Percentiles rank a stretch among this genome's conserved stretches.
Conservation (phyloP, 192 early-diverging fungal genomes). For the Coemansia sp. region DNA sequence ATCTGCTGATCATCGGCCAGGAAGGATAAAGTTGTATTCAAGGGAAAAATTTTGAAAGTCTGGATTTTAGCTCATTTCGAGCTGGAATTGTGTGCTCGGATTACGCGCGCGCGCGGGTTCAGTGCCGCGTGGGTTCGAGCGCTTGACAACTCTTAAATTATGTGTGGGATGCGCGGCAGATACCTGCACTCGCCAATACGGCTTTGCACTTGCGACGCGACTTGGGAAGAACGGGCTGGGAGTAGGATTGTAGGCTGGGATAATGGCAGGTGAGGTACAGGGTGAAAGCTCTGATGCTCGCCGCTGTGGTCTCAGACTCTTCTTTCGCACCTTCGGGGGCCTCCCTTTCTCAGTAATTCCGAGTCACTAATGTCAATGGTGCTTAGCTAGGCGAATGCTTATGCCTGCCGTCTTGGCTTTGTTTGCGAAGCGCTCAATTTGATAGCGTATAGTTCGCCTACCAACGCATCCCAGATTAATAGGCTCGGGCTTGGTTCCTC, state of each 20-base stretch:
- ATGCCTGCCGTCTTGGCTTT: conserved; percentile 19
- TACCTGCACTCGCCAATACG: background rate
- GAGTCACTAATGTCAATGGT: background rate
- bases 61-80: background rate
- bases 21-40: background rate
- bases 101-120: background rate
- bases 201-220: background rate
- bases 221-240: background rate
- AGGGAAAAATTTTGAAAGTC: background rate
- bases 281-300: background rate
- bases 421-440: conserved; percentile 19
- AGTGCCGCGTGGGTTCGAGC: background rate
- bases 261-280: background rate
- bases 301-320: background rate
- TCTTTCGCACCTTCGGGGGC: background rate
- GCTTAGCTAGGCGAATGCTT: background rate
- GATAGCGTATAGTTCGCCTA: conserved; percentile 40
- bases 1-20: no score
- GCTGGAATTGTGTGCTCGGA: background rate
- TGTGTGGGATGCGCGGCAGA: conserved; percentile 9
- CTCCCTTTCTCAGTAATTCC: background rate
- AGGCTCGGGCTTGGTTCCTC: conserved; percentile 25
- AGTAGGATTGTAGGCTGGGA: background rate
- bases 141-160: background rate
- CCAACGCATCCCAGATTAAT: conserved; percentile 49